These are phyloP conservation scores for Esteya vermicola DNA, from an alignment of 2,329 filamentous ascomycete genomes.

Conservation along the genomic window DNA sequence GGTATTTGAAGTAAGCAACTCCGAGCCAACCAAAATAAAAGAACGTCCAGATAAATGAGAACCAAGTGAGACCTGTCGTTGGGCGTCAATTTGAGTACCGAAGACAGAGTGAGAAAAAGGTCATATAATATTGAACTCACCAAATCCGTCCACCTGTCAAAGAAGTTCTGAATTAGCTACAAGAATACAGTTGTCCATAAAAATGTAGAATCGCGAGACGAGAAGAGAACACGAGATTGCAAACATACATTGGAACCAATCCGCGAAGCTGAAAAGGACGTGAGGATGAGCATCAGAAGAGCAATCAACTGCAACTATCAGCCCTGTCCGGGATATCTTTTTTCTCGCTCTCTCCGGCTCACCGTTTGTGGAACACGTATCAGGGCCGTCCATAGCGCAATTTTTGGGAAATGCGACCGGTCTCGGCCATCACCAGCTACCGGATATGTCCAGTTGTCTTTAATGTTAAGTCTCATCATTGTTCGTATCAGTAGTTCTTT, in stretches of 20 bases:
- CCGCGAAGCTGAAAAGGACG: constrained; percentile 7
- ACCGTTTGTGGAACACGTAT: constrained; percentile 10
- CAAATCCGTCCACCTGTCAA: background rate
- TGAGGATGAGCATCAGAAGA: constrained; percentile 8
- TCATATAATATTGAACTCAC: background rate
- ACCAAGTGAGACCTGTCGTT: constrained; percentile 8
- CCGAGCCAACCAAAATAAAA: constrained; percentile 10
- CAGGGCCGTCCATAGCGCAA: constrained; percentile 10
- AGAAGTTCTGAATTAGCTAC: background rate
- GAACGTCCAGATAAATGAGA: constrained; percentile 11
- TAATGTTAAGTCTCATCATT: background rate
- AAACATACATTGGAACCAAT: constrained; percentile 5
- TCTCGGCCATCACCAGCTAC: constrained; percentile 6
- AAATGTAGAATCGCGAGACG: background rate
- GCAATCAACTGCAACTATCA: constrained; percentile 4
- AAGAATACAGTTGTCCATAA: background rate
- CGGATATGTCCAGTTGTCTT: constrained; percentile 1
- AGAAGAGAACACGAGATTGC: background rate
- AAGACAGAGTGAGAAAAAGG: background rate
- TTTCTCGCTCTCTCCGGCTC: background rate
- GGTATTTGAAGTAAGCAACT: constrained; percentile 4
- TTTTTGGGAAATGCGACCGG: constrained; percentile 8
- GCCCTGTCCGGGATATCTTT: too few species aligned
- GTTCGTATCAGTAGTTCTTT: too few species aligned
- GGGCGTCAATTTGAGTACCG: too few species aligned